Evolutionary conservation across 176 grass and related monocot genomes (phyloP).

Genomic region (Saccharum officinarum): DNA sequence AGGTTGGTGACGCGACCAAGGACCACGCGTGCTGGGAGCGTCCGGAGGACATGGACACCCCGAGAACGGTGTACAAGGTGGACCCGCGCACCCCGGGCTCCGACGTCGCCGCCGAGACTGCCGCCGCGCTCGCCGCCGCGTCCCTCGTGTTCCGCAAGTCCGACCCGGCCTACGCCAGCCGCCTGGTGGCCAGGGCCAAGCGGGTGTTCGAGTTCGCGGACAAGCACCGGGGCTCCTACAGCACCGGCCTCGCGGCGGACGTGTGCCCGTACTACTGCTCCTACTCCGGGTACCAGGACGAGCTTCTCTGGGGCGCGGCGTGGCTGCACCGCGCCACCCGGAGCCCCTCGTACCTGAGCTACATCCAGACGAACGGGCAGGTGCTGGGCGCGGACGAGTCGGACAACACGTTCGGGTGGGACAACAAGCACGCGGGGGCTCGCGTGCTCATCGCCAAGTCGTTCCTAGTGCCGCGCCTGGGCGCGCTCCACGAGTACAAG

Average conservation of each 20-base stretch:
- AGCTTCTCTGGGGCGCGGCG: constrained; percentile 92
- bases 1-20: constrained; percentile 75
- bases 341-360: constrained; percentile 66
- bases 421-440: constrained; percentile 98
- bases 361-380: constrained; percentile 88
- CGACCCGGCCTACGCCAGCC: constrained; percentile 73
- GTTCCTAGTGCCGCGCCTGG: constrained; percentile 82
- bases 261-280: constrained; percentile 98
- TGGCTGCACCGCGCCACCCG: constrained; percentile 90
- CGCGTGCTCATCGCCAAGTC: constrained; percentile 81
- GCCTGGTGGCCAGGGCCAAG: constrained; percentile 26
- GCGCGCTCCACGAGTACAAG: constrained; percentile 74
- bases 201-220: constrained; percentile 95
- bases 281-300: constrained; percentile 86
- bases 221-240: constrained; percentile 78
- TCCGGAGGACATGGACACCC: constrained; percentile 97
- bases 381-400: constrained; percentile 82
- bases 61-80: constrained; percentile 84
- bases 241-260: constrained; percentile 63
- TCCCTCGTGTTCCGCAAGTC: constrained; percentile 83
- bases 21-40: constrained; percentile 94
- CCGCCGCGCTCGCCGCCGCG: background rate
- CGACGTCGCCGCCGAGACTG: constrained; percentile 55
- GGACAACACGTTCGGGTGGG: constrained; percentile 95
- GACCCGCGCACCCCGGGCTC: constrained; percentile 76